Percentiles rank a stretch among this genome's conserved stretches.
phyloP scores from a whole-genome alignment of 768 basidiomycete species.

The Cystobasidium tubakii region DNA sequence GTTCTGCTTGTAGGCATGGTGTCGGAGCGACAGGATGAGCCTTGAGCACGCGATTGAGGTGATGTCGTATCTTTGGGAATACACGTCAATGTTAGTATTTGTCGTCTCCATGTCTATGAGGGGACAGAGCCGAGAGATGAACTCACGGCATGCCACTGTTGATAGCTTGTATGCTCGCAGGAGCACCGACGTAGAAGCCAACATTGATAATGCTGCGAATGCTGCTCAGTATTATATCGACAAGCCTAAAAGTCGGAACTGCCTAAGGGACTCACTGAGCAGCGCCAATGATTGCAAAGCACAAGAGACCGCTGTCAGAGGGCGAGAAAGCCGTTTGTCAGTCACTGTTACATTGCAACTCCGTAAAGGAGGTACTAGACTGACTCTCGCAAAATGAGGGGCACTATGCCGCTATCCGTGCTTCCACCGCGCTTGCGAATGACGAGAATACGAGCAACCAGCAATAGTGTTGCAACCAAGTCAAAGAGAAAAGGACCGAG shows the following conservation, averaged over 20 bases:
- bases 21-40: not conserved
- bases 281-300: constrained; percentile 10
- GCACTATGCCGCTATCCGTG: not conserved
- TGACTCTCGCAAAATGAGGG: not conserved
- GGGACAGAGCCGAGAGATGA: too few relatives aligned
- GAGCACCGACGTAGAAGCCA: not conserved
- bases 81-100: not conserved
- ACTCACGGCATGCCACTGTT: constrained; percentile 13
- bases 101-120: too few relatives aligned
- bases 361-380: too few relatives aligned
- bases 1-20: not conserved
- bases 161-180: not conserved
- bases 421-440: not conserved
- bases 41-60: not conserved
- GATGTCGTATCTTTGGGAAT: not conserved
- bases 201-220: constrained; percentile 23
- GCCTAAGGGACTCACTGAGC: too few relatives aligned
- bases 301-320: not conserved
- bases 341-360: too few relatives aligned
- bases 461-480: not conserved
- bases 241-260: too few relatives aligned
- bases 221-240: not conserved
- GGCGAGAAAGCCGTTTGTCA: not conserved
- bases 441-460: constrained; percentile 4
- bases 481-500: constrained; percentile 25